Base-by-base conservation (phyloP, 2,329 filamentous ascomycete species). In the Didymella pinodella region DNA sequence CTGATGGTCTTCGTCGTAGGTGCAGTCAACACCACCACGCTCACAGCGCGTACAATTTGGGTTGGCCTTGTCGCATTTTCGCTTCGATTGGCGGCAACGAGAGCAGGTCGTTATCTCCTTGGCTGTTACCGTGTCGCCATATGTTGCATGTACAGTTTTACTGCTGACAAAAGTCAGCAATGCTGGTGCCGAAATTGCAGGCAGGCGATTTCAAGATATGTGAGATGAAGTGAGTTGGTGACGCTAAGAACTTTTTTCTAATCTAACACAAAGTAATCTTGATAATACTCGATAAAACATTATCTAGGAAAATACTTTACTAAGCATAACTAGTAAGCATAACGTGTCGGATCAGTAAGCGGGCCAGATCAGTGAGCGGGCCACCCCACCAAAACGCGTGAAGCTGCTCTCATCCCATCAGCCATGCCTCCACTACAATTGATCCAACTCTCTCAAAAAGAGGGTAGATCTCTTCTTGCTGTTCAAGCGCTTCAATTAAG, bases 51-150 rank as follows among this genome's bases (percentile, higher is more conserved):
- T 48, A 47, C 65, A 69, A 10, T 22, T 50, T 10, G 65, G 66
- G 41, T 57, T 61, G 16, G 43, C 45, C 43, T 68, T 62, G 57
- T 69, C 65, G 51, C 65, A 69, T 48, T 36, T 45, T 14, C 65
- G 58, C 45, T 69, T 69, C 8, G 54, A 60, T 31, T 54, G 53
- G 29, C 65, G 65, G 47, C 65, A 69, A 22, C 65, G 62, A 25
- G 29, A 55, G 40, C 66, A 69, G 7, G 65, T 61, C 22, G 59
- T 34, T 14, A 62, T 40, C 12, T 66, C 57, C 20, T 57, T 57
- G 20, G 40, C 29, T n/a, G 57, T 57, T 36, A 44, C 57, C 56
- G 61, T 58, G 7, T 45, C 3, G 29, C 11, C 25, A 2, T 22
- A 2, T 14, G 3, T 29, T n/a, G 11, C 22, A 31, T 43, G 44